A percentile compares a stretch with the other conserved stretches of the same genome.
phyloP scores from a whole-genome alignment of 176 grass and related monocot genomes.

The Luzula sylvatica region DNA sequence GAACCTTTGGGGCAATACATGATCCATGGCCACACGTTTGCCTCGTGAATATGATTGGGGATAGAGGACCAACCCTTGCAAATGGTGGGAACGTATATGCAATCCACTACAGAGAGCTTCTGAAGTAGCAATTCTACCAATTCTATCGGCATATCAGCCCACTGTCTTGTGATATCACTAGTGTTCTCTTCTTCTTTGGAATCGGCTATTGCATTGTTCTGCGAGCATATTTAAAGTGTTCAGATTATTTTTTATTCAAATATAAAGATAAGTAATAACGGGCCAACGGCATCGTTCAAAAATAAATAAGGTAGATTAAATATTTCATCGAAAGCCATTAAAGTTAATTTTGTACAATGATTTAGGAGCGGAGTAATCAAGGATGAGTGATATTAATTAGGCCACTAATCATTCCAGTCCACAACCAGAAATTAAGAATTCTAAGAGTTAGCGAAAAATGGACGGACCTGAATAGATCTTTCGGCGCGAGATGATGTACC shows the following conservation, averaged over 20 bases:
- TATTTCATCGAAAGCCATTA: background rate
- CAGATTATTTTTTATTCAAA: background rate
- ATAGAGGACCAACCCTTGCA: conserved; percentile 18
- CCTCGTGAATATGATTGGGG: conserved; percentile 1
- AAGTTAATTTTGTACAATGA: background rate
- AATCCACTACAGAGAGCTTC: conserved; percentile 5
- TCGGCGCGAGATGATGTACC: too few species aligned
- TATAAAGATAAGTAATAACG: background rate
- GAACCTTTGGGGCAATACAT: background rate
- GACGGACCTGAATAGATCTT: too few species aligned
- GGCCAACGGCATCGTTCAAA: background rate
- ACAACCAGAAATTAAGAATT: too few species aligned
- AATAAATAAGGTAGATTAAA: background rate
- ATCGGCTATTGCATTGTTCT: conserved; percentile 2
- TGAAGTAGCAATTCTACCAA: conserved; percentile 1
- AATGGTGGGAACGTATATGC: conserved; percentile 4
- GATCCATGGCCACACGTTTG: conserved; percentile 17
- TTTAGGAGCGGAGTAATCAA: too few species aligned
- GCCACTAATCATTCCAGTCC: too few species aligned
- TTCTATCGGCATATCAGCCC: conserved; percentile 13
- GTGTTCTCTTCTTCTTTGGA: background rate
- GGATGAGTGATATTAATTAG: too few species aligned
- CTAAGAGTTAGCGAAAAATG: too few species aligned
- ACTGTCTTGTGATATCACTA: background rate
- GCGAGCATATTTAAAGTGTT: background rate